Base-by-base conservation (phyloP, 2,329 filamentous ascomycete species). In the Nemania diffusa region DNA sequence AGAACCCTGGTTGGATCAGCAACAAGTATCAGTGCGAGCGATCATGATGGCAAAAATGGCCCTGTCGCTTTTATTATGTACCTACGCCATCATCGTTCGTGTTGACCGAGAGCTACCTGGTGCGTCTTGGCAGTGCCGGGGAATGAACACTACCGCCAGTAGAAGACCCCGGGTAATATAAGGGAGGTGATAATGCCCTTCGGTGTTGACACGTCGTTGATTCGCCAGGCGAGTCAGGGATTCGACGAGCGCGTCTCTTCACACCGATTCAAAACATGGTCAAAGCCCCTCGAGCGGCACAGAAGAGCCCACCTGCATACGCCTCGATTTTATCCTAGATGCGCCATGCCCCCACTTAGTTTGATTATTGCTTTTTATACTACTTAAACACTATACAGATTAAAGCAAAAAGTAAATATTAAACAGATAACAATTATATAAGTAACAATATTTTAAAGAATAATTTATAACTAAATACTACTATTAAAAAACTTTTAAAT, bases 231-330 rank as follows among this genome's bases (percentile, higher is more conserved):
- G 17, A 5, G 51, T 57, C 73, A 74, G 69, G 74, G 73, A 67
- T 64, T 55, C 13, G 44, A 66, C 40, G 60, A 67, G 64, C 75
- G 75, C 74, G 74, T 75, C 72, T 75, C 74, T 73, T 70, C 69
- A 68, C 69, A 71, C 71, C 65, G 65, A 70, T 52, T 56, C 73
- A 73, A 76, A 77, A 75, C 73, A 74, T 72, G 62, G 69, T 67
- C 64, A 64, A 68, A 72, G 71, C 17, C 71, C 71, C 64, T 42
- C 58, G 50, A 58, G 57, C 69, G 62, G 70, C 68, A 72, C 69
- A 67, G 63, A 68, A 73, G n/a, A n/a, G n/a, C n/a, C n/a, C n/a
- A n/a, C n/a, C n/a, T n/a, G n/a, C n/a, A n/a, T n/a, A n/a, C n/a
- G n/a, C n/a, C n/a, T n/a, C n/a, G n/a, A n/a, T n/a, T n/a, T n/a